Conservation (phyloP, 1,284 basidiomycete species). For the Ganoderma meredithae region DNA sequence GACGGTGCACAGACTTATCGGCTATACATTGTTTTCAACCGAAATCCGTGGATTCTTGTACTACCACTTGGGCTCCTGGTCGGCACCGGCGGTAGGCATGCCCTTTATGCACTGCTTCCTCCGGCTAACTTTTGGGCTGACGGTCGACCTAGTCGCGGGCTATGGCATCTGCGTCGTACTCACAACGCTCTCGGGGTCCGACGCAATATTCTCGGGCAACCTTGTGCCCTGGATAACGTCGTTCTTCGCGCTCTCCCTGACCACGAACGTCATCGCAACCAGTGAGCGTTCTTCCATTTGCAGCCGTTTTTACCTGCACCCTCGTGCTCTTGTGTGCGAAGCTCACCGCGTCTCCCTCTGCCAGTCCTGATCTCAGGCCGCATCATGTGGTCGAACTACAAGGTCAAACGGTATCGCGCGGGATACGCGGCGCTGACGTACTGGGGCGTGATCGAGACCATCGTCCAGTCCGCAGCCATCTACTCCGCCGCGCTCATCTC, state of each 20-base stretch:
- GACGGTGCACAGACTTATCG: slow-evolving; percentile 17
- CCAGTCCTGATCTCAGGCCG: slow-evolving; percentile 21
- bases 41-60: slow-evolving; percentile 8
- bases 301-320: not conserved
- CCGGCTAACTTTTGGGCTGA: not conserved
- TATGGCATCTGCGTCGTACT: slow-evolving; percentile 20
- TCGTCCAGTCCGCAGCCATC: slow-evolving; percentile 32
- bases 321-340: not conserved
- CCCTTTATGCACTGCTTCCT: too few species aligned
- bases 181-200: slow-evolving; percentile 13
- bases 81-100: slow-evolving; percentile 12
- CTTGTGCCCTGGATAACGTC: slow-evolving; percentile 24
- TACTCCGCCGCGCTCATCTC: slow-evolving; percentile 32
- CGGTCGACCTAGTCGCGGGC: slow-evolving; percentile 12
- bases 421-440: slow-evolving; percentile 12
- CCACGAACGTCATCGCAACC: slow-evolving; percentile 26
- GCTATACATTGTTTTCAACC: slow-evolving; percentile 22
- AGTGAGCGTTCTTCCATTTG: slow-evolving; percentile 13
- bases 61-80: slow-evolving; percentile 16
- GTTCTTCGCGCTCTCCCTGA: slow-evolving; percentile 25
- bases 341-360: not conserved
- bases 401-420: slow-evolving; percentile 12
- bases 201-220: slow-evolving; percentile 20
- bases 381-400: slow-evolving; percentile 25
- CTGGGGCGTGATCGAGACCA: slow-evolving; percentile 31